Conservation (phyloP, 2,329 filamentous ascomycete species). For the Sclerotinia minor region DNA sequence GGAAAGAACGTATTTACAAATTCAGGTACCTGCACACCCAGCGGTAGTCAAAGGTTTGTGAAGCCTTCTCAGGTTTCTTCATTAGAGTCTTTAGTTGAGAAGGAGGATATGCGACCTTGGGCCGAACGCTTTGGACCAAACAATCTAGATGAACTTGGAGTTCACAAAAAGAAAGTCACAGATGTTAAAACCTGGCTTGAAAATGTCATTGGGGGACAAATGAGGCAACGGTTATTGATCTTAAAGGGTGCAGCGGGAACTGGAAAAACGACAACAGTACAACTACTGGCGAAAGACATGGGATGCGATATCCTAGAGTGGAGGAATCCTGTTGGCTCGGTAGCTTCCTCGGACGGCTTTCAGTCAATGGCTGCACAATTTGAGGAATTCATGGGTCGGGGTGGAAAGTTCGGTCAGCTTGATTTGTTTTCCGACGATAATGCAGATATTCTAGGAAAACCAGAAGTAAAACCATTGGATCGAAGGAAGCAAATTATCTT, state of each 20-base stretch:
- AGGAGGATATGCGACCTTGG: constrained; percentile 72
- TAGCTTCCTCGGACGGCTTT: constrained; percentile 59
- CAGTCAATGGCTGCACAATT: constrained; percentile 78
- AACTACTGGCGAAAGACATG: constrained; percentile 75
- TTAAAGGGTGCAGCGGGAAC: constrained; percentile 89
- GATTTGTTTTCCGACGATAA: constrained; percentile 45
- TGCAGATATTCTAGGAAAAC: constrained; percentile 37
- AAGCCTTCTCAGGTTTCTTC: constrained; percentile 43
- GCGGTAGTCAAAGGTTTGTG: constrained; percentile 54
- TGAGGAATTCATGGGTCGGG: constrained; percentile 84
- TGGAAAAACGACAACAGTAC: constrained; percentile 87
- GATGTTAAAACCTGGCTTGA: constrained; percentile 85
- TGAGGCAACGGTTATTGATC: constrained; percentile 73
- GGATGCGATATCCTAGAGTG: constrained; percentile 80
- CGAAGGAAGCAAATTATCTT: constrained; percentile 61
- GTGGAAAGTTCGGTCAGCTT: constrained; percentile 76
- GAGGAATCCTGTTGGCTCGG: constrained; percentile 73
- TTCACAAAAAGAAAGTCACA: constrained; percentile 90
- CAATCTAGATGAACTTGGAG: constrained; percentile 79
- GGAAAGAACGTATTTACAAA: constrained; percentile 41
- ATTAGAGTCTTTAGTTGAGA: constrained; percentile 35
- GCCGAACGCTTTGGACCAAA: constrained; percentile 77
- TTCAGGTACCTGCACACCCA: constrained; percentile 33
- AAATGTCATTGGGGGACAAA: constrained; percentile 64
- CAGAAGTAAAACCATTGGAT: constrained; percentile 38